Conservation (phyloP, 495 filamentous ascomycete species). For the Massariosphaeria phaeospora region DNA sequence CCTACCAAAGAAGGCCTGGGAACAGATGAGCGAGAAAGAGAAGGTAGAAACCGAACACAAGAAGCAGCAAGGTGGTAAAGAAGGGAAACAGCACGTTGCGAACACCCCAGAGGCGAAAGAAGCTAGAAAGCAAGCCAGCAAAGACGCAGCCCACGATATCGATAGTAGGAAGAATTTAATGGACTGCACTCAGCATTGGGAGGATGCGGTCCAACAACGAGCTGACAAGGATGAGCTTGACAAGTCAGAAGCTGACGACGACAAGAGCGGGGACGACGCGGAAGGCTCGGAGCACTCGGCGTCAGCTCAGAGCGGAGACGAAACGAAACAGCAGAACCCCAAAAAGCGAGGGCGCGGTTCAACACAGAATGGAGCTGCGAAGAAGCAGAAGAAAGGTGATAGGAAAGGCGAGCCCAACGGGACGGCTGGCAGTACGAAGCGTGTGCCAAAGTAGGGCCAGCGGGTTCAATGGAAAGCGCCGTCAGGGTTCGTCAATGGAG, state of each 20-base stretch:
- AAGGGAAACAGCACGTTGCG: constrained; percentile 2
- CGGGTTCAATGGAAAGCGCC: constrained; percentile 37
- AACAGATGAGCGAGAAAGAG: constrained; percentile 46
- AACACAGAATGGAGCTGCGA: constrained; percentile 22
- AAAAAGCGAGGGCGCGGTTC: constrained; percentile 36
- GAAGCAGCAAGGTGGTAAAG: too few species aligned
- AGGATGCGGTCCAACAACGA: constrained; percentile 21
- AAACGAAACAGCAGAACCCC: constrained; percentile 23
- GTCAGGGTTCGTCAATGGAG: constrained; percentile 38
- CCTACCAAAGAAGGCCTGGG: constrained; percentile 49
- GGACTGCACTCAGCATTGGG: constrained; percentile 17
- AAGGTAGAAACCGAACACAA: constrained; percentile 37
- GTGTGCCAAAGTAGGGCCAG: constrained; percentile 38
- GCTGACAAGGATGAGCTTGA: constrained; percentile 16
- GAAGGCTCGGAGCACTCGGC: constrained; percentile 14
- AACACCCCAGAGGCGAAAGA: constrained; percentile 11
- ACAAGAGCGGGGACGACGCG: constrained; percentile 12
- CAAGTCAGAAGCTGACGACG: constrained; percentile 25
- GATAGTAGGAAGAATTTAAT: constrained; percentile 8
- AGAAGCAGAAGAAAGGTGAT: constrained; percentile 36
- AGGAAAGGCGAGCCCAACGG: constrained; percentile 13
- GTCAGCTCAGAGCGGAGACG: constrained; percentile 7
- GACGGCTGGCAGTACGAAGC: constrained; percentile 32
- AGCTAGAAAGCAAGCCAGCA: constrained; percentile 9
- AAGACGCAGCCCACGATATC: too few species aligned